Evolutionary conservation across 140 eudicot genomes (phyloP), one percentile per base, ranked within the genome.

Genomic region (Bidens hawaiensis): DNA sequence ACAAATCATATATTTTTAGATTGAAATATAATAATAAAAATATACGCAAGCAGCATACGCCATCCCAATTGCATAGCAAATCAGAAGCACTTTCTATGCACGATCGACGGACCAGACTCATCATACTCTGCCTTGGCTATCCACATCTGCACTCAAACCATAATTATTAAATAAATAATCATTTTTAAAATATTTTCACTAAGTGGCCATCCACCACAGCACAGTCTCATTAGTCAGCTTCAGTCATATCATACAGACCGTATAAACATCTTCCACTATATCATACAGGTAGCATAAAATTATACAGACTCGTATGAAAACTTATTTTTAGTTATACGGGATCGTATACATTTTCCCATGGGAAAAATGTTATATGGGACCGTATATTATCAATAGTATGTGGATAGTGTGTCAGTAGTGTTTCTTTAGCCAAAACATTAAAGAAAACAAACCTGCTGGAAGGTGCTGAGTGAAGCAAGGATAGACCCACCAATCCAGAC

Each of bases 81-180:
- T 82, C 61, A 85, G 84, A 85, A 85, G 79, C 94, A 85, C 36
- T 85, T 85, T 70, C 88, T 76, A 52, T 85, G 94, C 70, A 85
- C 94, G 10, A 85, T 85, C 21, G 94, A 85, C 23, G 94, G 88
- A 13, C 90, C 90, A 50, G 90, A 79, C 24, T 83, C 90, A 51
- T 83, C 90, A 43, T 85, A 85, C 77, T 85, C 94, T 10, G 88
- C 94, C 79, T 85, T 85, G 9, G 94, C 83, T 62, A 85, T 85
- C 88, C 94, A 85, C 88, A 85, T 85, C 94, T 85, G 81, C 82
- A 76, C 14, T 50, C 49, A 63, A 7, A 51, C 10, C 45, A 38
- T 11, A 1, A 6, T 38, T 4, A n/a, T 2, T 6, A 46, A 21
- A 27, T 4, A 19, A 33, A 30, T 2, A 25, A 17, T n/a, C 16